Percentiles rank a stretch among this genome's conserved stretches.
Evolutionary conservation across 345 rosid genomes (phyloP).

Genomic region (Fremontodendron californicum): DNA sequence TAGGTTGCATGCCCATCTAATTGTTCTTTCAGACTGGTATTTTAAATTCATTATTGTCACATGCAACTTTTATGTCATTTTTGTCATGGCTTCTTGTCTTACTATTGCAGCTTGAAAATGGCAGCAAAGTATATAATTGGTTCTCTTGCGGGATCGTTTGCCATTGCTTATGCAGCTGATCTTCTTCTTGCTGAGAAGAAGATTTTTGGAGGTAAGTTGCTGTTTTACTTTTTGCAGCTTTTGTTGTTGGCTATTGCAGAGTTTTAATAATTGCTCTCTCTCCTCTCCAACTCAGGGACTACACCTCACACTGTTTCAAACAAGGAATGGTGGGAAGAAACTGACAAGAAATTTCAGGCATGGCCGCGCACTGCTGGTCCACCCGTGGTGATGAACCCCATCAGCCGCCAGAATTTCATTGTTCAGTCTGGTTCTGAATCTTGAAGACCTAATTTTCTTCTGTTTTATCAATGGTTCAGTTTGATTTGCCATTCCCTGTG

Average conservation of each 20-base stretch:
- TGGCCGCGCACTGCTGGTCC: constrained; percentile 98
- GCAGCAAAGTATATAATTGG: constrained; percentile 56
- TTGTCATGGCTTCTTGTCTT: constrained; percentile 1
- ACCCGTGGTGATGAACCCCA: constrained; percentile 93
- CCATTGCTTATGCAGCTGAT: constrained; percentile 57
- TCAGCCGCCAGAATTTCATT: constrained; percentile 88
- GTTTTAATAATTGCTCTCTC: neutral
- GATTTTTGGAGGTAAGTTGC: constrained; percentile 71
- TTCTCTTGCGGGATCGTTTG: constrained; percentile 58
- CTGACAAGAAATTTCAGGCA: constrained; percentile 85
- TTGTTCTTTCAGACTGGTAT: neutral
- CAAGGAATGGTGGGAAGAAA: constrained; percentile 86
- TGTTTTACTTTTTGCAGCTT: neutral
- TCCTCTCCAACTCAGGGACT: constrained; percentile 44
- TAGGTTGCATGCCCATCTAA: neutral
- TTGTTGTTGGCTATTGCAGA: neutral
- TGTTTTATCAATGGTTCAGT: neutral
- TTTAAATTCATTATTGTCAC: neutral
- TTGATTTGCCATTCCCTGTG: neutral
- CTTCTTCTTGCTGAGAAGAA: constrained; percentile 52
- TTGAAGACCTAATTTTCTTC: constrained; percentile 19
- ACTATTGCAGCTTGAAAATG: constrained; percentile 35
- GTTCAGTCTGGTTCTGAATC: constrained; percentile 44
- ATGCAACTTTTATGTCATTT: neutral
- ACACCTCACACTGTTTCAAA: constrained; percentile 65